Conservation (phyloP, 2,329 filamentous ascomycete genomes). For the Dothistroma pini region DNA sequence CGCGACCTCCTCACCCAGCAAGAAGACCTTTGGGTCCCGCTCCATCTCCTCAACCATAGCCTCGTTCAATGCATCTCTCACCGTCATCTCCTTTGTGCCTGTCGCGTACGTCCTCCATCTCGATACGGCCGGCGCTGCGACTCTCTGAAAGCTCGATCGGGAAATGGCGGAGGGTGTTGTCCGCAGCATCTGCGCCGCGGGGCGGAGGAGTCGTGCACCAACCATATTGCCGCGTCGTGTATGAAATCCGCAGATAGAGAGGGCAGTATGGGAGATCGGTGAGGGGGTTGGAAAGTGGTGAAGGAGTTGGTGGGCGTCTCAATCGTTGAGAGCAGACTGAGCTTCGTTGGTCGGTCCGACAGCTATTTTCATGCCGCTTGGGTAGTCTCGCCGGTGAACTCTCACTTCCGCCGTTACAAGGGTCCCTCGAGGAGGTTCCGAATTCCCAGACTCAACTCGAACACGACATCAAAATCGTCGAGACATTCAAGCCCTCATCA, state of each 20-base stretch:
- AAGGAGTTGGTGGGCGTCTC: slow-evolving; percentile 3
- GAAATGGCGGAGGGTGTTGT: slow-evolving; percentile 51
- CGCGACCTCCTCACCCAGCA: slow-evolving; percentile 96
- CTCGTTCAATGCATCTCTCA: slow-evolving; percentile 96
- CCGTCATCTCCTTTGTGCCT: slow-evolving; percentile 86
- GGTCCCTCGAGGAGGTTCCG: not conserved
- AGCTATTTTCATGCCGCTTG: not conserved
- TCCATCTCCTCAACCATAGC: slow-evolving; percentile 97
- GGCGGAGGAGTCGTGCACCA: slow-evolving; percentile 60
- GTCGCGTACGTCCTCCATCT: slow-evolving; percentile 55
- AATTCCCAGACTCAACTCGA: slow-evolving; percentile 7
- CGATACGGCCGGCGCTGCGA: slow-evolving; percentile 46
- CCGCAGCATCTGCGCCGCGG: slow-evolving; percentile 60
- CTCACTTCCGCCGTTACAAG: not conserved
- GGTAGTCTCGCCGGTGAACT: not conserved
- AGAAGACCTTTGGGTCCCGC: slow-evolving; percentile 87
- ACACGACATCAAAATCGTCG: not conserved
- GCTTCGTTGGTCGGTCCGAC: slow-evolving; percentile 1
- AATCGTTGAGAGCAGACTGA: slow-evolving; percentile 1
- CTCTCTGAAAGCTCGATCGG: slow-evolving; percentile 52
- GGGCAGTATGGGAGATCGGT: not conserved
- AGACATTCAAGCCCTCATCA: not conserved
- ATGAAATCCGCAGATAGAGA: not conserved
- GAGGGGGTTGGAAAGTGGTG: slow-evolving; percentile 4
- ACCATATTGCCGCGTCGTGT: slow-evolving; percentile 45